Evolutionary conservation across 2,329 filamentous ascomycete species (phyloP).

Genomic region (Aureobasidium sp.): DNA sequence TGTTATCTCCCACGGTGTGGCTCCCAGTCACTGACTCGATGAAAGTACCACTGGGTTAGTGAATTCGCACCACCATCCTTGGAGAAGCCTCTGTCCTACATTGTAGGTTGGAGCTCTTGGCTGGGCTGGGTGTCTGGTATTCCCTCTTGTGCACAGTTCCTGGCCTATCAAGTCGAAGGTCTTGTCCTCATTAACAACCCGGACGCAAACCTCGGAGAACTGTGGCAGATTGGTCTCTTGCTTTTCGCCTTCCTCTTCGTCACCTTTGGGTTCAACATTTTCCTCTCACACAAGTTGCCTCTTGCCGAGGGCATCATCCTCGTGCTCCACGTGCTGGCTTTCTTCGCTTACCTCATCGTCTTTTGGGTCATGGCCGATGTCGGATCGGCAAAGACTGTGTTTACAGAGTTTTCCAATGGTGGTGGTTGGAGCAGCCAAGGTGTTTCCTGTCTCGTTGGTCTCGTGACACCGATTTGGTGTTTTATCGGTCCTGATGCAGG

Average conservation of each 20-base stretch:
- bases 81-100: constrained; percentile 39
- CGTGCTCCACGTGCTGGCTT: constrained; percentile 36
- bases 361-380: constrained; percentile 27
- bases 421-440: constrained; percentile 35
- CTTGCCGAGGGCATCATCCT: constrained; percentile 28
- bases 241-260: constrained; percentile 28
- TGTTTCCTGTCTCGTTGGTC: constrained; percentile 34
- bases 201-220: constrained; percentile 24
- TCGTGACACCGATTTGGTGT: constrained; percentile 30
- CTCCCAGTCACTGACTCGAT: background rate
- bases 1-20: constrained; percentile 11
- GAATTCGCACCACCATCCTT: constrained; percentile 35
- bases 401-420: constrained; percentile 30
- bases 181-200: constrained; percentile 29
- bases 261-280: constrained; percentile 29
- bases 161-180: constrained; percentile 18
- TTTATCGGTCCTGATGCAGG: constrained; percentile 32
- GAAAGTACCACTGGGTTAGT: constrained; percentile 1
- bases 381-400: constrained; percentile 23
- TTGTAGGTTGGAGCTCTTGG: constrained; percentile 36
- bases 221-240: constrained; percentile 33
- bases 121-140: constrained; percentile 28
- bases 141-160: constrained; percentile 16
- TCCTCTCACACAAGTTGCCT: constrained; percentile 26
- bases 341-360: constrained; percentile 23